Evolutionary conservation across 805 yeast species (phyloP).

Genomic region (Yamadazyma scolyti): DNA sequence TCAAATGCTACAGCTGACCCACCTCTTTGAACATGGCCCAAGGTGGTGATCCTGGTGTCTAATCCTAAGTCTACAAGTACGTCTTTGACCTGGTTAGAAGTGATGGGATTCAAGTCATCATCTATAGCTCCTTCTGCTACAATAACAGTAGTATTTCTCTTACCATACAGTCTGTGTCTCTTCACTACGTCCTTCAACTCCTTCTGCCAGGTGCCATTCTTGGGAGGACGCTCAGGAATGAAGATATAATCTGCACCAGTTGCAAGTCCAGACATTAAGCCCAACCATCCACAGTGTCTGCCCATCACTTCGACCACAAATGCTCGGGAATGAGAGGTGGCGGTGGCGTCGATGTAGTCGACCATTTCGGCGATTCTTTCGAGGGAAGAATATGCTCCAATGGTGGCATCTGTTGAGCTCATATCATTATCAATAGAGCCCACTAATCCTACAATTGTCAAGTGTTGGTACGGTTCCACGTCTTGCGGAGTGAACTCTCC

Average conservation of each 20-base stretch:
- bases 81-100: slow-evolving; percentile 60
- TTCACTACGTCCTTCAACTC: slow-evolving; percentile 61
- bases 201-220: slow-evolving; percentile 59
- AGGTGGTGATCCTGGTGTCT: slow-evolving; percentile 73
- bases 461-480: slow-evolving; percentile 46
- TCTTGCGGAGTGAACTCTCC: slow-evolving; percentile 46
- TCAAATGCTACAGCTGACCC: slow-evolving; percentile 78
- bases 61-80: slow-evolving; percentile 65
- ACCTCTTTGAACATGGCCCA: slow-evolving; percentile 83
- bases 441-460: slow-evolving; percentile 71
- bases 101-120: slow-evolving; percentile 62
- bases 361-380: slow-evolving; percentile 72
- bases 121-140: slow-evolving; percentile 85
- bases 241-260: slow-evolving; percentile 79
- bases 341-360: slow-evolving; percentile 82
- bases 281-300: slow-evolving; percentile 87
- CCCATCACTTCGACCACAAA: slow-evolving; percentile 88
- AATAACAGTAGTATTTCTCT: slow-evolving; percentile 73
- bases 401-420: slow-evolving; percentile 81
- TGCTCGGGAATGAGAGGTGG: slow-evolving; percentile 78
- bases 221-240: slow-evolving; percentile 77
- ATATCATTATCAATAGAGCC: slow-evolving; percentile 85
- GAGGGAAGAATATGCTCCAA: slow-evolving; percentile 76
- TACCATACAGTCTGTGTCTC: slow-evolving; percentile 67
- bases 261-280: slow-evolving; percentile 74